These are phyloP conservation scores for Spiromastix sp. DNA, from an alignment of 2,329 filamentous ascomycete genomes.

Conservation along the genomic window DNA sequence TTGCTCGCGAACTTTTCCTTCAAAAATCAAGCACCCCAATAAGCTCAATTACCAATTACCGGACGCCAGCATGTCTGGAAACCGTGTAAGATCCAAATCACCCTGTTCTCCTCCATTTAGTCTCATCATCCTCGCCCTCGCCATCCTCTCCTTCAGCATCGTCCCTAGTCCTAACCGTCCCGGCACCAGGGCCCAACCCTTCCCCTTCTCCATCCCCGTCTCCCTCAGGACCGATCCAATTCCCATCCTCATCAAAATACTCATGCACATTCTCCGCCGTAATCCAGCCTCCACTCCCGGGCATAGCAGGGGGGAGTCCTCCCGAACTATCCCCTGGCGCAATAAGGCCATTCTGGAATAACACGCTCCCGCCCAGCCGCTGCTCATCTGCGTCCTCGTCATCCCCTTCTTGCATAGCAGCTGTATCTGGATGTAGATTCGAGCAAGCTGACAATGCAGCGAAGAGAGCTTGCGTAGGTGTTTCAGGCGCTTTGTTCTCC, in stretches of 20 bases:
- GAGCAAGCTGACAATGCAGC: conserved; percentile 37
- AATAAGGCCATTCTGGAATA: conserved; percentile 30
- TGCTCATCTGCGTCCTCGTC: conserved; percentile 20
- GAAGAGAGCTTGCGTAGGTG: conserved; percentile 32
- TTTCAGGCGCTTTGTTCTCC: conserved; percentile 21
- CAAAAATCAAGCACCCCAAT: no score
- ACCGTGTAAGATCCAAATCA: no score
- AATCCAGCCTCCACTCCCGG: conserved; percentile 46
- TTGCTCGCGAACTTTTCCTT: no score
- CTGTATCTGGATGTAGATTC: conserved; percentile 38
- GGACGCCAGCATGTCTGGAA: no score
- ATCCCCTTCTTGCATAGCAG: conserved; percentile 25
- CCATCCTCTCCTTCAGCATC: conserved; percentile 28
- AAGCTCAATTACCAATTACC: no score
- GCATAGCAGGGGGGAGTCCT: conserved; percentile 36
- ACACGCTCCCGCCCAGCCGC: conserved; percentile 12
- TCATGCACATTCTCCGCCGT: conserved; percentile 84
- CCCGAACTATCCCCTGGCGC: conserved; percentile 24
- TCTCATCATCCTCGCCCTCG: conserved; percentile 29
- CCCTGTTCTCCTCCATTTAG: conserved; percentile 45
- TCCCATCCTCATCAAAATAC: conserved; percentile 71
- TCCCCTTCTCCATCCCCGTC: conserved; percentile 48
- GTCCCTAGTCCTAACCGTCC: conserved; percentile 27
- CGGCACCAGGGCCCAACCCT: conserved; percentile 29
- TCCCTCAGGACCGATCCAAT: conserved; percentile 66